These are phyloP conservation scores for Pseudogymnoascus sp. DNA, from an alignment of 2,329 filamentous ascomycete genomes.

Conservation along the genomic window DNA sequence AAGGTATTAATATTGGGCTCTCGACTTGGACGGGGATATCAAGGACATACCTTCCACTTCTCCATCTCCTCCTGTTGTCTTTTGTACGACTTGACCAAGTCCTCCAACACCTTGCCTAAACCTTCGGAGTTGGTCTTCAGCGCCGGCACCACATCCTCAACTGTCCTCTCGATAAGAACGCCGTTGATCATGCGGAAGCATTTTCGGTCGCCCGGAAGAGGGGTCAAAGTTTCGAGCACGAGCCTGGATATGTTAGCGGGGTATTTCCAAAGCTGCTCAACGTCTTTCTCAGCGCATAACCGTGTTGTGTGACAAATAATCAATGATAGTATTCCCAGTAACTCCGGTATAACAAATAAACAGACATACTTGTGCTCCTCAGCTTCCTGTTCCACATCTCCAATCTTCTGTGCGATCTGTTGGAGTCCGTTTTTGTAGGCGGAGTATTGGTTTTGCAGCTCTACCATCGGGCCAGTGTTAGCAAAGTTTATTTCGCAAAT, in stretches of 20 bases:
- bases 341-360: conserved; percentile 9
- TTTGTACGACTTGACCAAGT: conserved; percentile 95
- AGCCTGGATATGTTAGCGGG: conserved; percentile 49
- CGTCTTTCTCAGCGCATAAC: neutral
- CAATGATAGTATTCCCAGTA: neutral
- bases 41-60: conserved; percentile 80
- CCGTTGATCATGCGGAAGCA: conserved; percentile 99
- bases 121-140: conserved; percentile 92
- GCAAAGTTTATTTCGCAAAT: neutral
- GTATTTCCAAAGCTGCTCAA: neutral
- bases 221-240: conserved; percentile 83
- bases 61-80: conserved; percentile 90
- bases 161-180: conserved; percentile 86
- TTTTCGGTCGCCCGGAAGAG: conserved; percentile 77
- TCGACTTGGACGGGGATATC: neutral
- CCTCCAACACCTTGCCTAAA: conserved; percentile 86
- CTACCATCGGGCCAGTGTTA: conserved; percentile 35
- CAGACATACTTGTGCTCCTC: conserved; percentile 90
- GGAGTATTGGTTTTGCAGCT: conserved; percentile 71
- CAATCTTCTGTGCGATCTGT: conserved; percentile 91
- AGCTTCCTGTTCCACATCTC: conserved; percentile 92
- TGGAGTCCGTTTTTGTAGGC: conserved; percentile 75
- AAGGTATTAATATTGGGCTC: neutral
- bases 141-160: conserved; percentile 84
- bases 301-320: neutral